Percentiles rank a stretch among this genome's conserved stretches.
phyloP scores from a whole-genome alignment of 352 stramenopile species.

The Phytophthora pisi region DNA sequence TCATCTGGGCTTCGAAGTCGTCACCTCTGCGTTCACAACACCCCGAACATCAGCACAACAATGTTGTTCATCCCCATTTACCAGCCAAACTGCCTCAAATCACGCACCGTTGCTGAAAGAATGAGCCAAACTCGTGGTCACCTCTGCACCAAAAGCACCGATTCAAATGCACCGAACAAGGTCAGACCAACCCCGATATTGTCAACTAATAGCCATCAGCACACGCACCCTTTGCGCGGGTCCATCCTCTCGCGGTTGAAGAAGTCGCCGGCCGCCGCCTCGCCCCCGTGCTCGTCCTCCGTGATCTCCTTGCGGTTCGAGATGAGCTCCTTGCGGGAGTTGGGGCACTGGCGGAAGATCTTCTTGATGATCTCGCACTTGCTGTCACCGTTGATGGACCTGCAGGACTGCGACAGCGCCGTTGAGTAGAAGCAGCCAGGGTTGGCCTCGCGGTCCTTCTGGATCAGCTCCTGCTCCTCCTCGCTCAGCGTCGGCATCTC shows the following conservation, averaged over 20 bases:
- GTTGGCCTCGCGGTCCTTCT: conserved; percentile 74
- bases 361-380: conserved; percentile 88
- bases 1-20: conserved; percentile 80
- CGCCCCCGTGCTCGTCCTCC: conserved; percentile 67
- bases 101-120: conserved; percentile 63
- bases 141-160: conserved; percentile 11
- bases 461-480: conserved; percentile 76
- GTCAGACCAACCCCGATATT: not conserved
- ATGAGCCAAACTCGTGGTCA: conserved; percentile 46
- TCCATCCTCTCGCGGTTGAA: conserved; percentile 79
- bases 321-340: conserved; percentile 73
- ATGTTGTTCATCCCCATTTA: not conserved
- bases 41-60: conserved; percentile 3
- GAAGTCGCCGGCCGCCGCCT: conserved; percentile 59
- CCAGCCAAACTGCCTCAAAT: not conserved
- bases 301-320: conserved; percentile 81
- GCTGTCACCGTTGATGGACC: conserved; percentile 82
- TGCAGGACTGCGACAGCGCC: conserved; percentile 75
- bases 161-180: not conserved
- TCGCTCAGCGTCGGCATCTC: conserved; percentile 67
- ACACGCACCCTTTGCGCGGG: conserved; percentile 44
- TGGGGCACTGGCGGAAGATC: conserved; percentile 85
- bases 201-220: not conserved
- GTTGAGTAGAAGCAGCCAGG: conserved; percentile 86
- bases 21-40: conserved; percentile 47